These are phyloP conservation scores for Cryptosporidium baileyi DNA, from an alignment of 169 alveolate genomes.

Conservation along the genomic window DNA sequence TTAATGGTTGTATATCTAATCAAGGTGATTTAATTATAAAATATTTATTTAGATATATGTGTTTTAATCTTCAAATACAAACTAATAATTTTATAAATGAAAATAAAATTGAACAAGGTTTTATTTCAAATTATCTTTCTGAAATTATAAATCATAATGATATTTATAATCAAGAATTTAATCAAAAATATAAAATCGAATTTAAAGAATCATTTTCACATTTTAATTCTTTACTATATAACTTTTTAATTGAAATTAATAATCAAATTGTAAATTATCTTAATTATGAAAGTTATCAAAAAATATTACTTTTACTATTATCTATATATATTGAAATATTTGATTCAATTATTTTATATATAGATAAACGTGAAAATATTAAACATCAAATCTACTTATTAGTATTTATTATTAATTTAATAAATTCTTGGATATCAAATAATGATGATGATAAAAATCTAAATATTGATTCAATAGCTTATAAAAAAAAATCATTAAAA, in stretches of 20 bases:
- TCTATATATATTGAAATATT: too few species aligned
- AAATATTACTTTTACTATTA: too few species aligned
- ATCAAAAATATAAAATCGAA: background rate
- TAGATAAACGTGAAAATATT: too few species aligned
- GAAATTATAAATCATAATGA: background rate
- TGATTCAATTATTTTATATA: too few species aligned
- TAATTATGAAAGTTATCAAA: background rate
- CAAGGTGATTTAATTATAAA: constrained; percentile 14
- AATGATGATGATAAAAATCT: too few species aligned
- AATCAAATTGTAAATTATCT: background rate
- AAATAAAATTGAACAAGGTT: background rate
- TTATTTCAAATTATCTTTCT: constrained; percentile 4
- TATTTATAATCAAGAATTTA: background rate
- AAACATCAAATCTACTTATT: too few species aligned
- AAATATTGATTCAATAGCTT: too few species aligned
- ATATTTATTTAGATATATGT: constrained; percentile 15
- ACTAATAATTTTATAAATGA: background rate
- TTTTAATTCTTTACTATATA: background rate
- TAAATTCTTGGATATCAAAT: too few species aligned
- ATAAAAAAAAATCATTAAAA: too few species aligned
- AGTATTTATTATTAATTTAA: too few species aligned
- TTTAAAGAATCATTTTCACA: constrained; percentile 8
- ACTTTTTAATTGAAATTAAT: background rate
- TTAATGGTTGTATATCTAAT: constrained; percentile 31
- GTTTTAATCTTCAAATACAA: constrained; percentile 31